Conservation (phyloP, 208 protist species). For the Leishmania arabica region DNA sequence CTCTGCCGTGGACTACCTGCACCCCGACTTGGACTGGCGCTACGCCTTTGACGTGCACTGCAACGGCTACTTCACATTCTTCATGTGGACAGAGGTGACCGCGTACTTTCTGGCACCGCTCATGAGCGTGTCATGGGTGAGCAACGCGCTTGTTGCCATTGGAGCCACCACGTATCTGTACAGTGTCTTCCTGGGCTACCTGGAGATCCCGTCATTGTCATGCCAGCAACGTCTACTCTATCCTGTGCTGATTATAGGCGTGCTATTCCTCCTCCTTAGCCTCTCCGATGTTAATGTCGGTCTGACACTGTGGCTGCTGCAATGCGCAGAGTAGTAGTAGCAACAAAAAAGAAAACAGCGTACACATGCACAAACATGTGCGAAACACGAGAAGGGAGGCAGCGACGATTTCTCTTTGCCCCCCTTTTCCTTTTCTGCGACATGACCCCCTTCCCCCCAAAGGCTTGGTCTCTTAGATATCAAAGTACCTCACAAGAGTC, state of each 20-base stretch:
- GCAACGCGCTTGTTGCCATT: conserved; percentile 68
- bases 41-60: conserved; percentile 98
- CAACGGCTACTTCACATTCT: conserved; percentile 96
- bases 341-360: too few relatives aligned
- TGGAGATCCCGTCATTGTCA: conserved; percentile 89
- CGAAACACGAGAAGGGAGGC: neutral
- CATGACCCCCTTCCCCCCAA: neutral
- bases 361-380: neutral
- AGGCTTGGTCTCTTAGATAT: neutral
- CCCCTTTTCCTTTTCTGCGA: neutral
- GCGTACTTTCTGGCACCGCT: conserved; percentile 85
- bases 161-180: conserved; percentile 86
- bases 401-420: neutral
- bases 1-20: conserved; percentile 20
- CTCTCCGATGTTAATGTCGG: conserved; percentile 43
- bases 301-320: conserved; percentile 16
- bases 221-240: conserved; percentile 91
- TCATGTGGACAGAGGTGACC: conserved; percentile 92
- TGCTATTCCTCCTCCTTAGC: conserved; percentile 52
- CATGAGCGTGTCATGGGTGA: conserved; percentile 24
- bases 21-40: conserved; percentile 89
- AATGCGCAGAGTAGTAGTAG: neutral
- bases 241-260: conserved; percentile 68
- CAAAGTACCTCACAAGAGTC: neutral
- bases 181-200: conserved; percentile 92